Conservation (phyloP, 2,329 filamentous ascomycete species). For the Colletotrichum tropicicola region DNA sequence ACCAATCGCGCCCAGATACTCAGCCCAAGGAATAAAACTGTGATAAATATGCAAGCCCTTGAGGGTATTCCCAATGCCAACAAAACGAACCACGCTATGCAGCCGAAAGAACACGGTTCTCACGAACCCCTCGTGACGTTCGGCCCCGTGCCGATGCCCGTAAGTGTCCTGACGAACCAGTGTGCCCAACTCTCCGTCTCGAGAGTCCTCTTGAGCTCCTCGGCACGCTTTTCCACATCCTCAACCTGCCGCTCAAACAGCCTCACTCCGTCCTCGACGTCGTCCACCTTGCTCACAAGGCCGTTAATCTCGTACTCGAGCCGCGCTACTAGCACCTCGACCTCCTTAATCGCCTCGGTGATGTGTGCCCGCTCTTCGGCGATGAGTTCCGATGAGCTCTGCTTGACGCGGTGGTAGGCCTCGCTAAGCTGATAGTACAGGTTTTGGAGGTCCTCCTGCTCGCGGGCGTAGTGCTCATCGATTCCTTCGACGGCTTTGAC, state of each 20-base stretch:
- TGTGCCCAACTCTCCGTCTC: constrained; percentile 71
- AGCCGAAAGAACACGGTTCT: neutral
- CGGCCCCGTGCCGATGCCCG: constrained; percentile 67
- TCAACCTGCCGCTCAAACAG: constrained; percentile 84
- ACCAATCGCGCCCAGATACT: neutral
- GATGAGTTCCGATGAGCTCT: constrained; percentile 74
- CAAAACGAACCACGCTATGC: constrained; percentile 26
- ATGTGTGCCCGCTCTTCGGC: constrained; percentile 74
- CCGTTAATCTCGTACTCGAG: constrained; percentile 91
- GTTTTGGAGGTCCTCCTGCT: constrained; percentile 71
- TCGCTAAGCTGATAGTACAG: constrained; percentile 78
- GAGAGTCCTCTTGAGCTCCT: constrained; percentile 69
- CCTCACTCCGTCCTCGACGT: constrained; percentile 83
- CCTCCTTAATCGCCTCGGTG: constrained; percentile 77
- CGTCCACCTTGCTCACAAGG: constrained; percentile 81
- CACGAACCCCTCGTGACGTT: constrained; percentile 55
- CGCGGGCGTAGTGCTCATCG: constrained; percentile 68
- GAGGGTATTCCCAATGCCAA: constrained; percentile 21
- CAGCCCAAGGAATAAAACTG: neutral
- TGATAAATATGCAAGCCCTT: constrained; percentile 2
- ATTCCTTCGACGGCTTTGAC: constrained; percentile 66
- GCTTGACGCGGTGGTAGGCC: constrained; percentile 72
- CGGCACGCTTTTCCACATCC: constrained; percentile 72
- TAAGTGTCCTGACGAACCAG: constrained; percentile 70
- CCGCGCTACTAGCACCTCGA: constrained; percentile 84